These are phyloP conservation scores for Chaetoceros tenuissimus DNA, from an alignment of 108 stramenopile species.

Conservation along the genomic window DNA sequence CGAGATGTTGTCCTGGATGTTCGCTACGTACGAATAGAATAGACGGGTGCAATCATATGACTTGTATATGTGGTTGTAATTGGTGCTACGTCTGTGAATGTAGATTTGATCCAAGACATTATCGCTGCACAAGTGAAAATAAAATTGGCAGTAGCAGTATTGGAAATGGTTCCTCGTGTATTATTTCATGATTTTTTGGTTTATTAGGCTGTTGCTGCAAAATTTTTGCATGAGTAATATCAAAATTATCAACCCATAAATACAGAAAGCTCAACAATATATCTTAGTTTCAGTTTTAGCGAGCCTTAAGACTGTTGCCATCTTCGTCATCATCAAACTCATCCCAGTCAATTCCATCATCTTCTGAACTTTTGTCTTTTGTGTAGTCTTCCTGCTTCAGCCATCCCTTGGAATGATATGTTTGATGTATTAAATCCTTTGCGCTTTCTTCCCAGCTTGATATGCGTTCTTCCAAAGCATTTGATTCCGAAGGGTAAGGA, in stretches of 20 bases:
- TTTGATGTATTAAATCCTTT: slow-evolving; percentile 22
- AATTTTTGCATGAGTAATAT: no score
- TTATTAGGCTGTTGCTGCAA: no score
- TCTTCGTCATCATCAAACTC: slow-evolving; percentile 35
- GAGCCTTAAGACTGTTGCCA: slow-evolving; percentile 13
- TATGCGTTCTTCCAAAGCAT: slow-evolving; percentile 36
- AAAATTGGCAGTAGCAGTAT: not conserved
- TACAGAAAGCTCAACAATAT: no score
- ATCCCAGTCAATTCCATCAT: slow-evolving; percentile 23
- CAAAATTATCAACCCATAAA: no score
- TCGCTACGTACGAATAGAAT: slow-evolving; percentile 7
- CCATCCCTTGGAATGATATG: slow-evolving; percentile 20
- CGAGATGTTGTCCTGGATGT: slow-evolving; percentile 18
- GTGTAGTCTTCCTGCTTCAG: slow-evolving; percentile 8
- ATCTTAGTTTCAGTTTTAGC: no score
- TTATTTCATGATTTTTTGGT: not conserved
- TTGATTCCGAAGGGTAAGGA: slow-evolving; percentile 29
- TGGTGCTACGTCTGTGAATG: slow-evolving; percentile 23
- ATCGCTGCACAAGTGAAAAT: slow-evolving; percentile 5
- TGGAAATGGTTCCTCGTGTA: no score
- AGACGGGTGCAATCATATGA: slow-evolving; percentile 24
- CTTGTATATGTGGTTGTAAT: slow-evolving; percentile 15
- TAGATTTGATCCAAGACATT: slow-evolving; percentile 9
- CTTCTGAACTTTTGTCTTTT: slow-evolving; percentile 7
- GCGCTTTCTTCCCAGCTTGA: slow-evolving; percentile 38